phyloP scores from a whole-genome alignment of 768 basidiomycete species.

The Neoboletus brunneissimus region DNA sequence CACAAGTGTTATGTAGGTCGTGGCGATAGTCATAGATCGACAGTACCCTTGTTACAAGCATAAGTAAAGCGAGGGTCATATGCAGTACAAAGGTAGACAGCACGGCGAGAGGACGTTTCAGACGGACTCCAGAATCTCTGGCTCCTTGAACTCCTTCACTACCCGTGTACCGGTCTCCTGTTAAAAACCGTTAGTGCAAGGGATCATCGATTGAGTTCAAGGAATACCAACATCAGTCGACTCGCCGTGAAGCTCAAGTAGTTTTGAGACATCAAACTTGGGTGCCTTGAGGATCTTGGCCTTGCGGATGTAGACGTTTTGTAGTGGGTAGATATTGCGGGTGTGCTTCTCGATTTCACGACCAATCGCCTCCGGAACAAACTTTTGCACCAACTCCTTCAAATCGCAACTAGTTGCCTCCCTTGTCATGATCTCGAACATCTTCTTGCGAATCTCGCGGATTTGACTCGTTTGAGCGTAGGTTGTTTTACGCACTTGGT shows the following conservation, averaged over 20 bases:
- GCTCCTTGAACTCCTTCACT: conserved; percentile 97
- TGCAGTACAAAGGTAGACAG: conserved; percentile 38
- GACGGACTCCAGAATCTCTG: conserved; percentile 88
- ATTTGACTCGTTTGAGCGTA: conserved; percentile 96
- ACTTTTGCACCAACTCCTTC: conserved; percentile 98
- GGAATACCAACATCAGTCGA: conserved; percentile 73
- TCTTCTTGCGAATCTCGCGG: conserved; percentile 97
- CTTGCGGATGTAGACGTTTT: conserved; percentile 99
- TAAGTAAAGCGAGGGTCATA: conserved; percentile 30
- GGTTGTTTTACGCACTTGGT: conserved; percentile 98
- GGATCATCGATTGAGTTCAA: background rate
- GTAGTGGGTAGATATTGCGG: conserved; percentile 95
- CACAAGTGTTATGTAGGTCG: background rate
- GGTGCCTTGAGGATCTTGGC: conserved; percentile 99
- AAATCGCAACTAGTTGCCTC: conserved; percentile 94
- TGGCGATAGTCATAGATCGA: conserved; percentile 37
- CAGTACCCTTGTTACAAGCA: conserved; percentile 37
- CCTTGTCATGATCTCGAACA: conserved; percentile 98
- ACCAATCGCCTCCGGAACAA: conserved; percentile 97
- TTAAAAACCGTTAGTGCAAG: conserved; percentile 7
- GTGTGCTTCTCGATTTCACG: conserved; percentile 99
- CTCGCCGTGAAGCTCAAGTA: conserved; percentile 96
- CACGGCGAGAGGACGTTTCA: conserved; percentile 46
- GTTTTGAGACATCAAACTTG: conserved; percentile 93
- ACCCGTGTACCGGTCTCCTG: conserved; percentile 95